phyloP scores from a whole-genome alignment of 2,329 filamentous ascomycete genomes.

The Colletotrichum tropicale region DNA sequence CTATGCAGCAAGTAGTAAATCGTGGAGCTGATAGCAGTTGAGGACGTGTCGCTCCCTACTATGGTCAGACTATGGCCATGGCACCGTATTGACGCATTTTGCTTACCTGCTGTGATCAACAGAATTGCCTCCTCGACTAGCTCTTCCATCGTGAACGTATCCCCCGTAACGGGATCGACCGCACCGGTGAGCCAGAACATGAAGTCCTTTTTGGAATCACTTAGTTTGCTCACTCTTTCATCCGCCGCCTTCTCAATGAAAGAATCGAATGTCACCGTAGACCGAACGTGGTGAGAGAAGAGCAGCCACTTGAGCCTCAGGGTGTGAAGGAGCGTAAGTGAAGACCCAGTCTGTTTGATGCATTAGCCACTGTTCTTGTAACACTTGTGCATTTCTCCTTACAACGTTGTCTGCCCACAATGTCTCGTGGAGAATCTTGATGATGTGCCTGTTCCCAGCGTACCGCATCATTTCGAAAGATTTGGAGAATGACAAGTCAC shows the following conservation, averaged over 20 bases:
- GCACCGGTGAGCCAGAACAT: slow-evolving; percentile 8
- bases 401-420: slow-evolving; percentile 5
- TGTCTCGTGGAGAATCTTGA: slow-evolving; percentile 2
- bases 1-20: not conserved
- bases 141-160: slow-evolving; percentile 1
- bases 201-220: not conserved
- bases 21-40: not conserved
- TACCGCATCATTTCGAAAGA: not conserved
- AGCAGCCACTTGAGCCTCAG: not conserved
- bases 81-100: not conserved
- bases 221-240: not conserved
- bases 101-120: not conserved
- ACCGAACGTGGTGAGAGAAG: not conserved
- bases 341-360: not conserved
- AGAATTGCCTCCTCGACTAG: slow-evolving; percentile 6
- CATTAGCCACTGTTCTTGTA: not conserved
- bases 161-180: not conserved
- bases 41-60: not conserved
- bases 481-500: slow-evolving; percentile 1
- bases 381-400: not conserved
- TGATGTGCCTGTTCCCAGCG: not conserved
- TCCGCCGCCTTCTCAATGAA: not conserved
- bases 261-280: not conserved
- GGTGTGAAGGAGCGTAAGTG: not conserved
- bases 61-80: accelerated